Base-by-base conservation (phyloP, 352 stramenopile genomes). In the Thalassiosira exigua region DNA sequence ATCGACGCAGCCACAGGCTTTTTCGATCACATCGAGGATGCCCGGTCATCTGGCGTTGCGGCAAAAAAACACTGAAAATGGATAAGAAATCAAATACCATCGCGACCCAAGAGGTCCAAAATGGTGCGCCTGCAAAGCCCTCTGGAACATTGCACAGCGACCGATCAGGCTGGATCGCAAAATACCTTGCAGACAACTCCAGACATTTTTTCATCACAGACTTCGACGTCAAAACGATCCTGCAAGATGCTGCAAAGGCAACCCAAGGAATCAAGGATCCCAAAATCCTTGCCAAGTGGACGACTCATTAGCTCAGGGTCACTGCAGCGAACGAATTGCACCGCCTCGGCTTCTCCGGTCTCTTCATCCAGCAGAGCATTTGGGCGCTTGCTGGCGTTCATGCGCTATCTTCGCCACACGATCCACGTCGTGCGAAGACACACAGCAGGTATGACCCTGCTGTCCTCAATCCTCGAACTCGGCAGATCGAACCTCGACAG, bases 51-150 rank as follows among this genome's bases (percentile, higher is more conserved):
- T 62, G 60, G 62, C 26, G 62, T 4, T 60, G n/a, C n/a, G n/a
- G 1, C 62, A 71, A 22, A 71, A 71, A 32, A 71, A 71, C 22
- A 11, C 11, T 2, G 19, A 71, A 11, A 71, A 71, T 22, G 62
- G 62, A 3, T 1, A 71, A 21, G 7, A 24, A 11, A 71, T 71
- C 17, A n/a, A 21, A 11, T 71, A 57, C 48, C 32, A 36, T n/a
- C 30, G 65, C 1, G 65, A 74, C 29, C 12, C 52, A 26, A 29
- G 1, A 7, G 22, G 46, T 19, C n/a, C 50, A 19, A 24, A 11
- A 0, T 52, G n/a, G 1, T 74, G 65, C 36, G 51, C 65, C 5
- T 41, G 56, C 11, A 22, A 27, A 0, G 65, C 65, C 2, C 39
- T 46, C 17, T 58, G 36, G 29, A 0, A 46, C 0, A 74, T 74